Base-by-base conservation (phyloP, 192 early-diverging fungal genomes). In the Backusella australiensis region DNA sequence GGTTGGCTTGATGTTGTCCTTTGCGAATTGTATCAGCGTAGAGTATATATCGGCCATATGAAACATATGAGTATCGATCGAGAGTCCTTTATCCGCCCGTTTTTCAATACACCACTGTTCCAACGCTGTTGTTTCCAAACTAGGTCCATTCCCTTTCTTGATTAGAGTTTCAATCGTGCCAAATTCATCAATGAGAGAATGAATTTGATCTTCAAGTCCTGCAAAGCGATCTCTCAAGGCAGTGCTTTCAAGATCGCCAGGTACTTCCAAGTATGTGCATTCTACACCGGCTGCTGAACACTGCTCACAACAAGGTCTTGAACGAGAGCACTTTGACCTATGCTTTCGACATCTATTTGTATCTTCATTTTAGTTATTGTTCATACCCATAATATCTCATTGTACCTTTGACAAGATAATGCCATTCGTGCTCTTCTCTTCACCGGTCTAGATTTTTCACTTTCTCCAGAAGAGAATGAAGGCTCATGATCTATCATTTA, bases 191-290 rank as follows among this genome's bases (percentile, higher is more conserved):
- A 81, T 34, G 2, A 77, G 59, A 19, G 76, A 70, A 34, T 81
- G 76, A 34, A 81, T 81, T 12, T 81, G 80, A 53, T 81, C 73
- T 75, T 81, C 80, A 21, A 81, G 35, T 15, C 80, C 80, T 52
- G 80, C 76, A 75, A 81, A 81, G 1, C 80, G 72, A 56, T 77
- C 72, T 32, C 80, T 72, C n/a, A 81, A 63, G 11, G 80, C 80
- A 6, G 80, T 81, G n/a, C 80, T 81, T 72, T 81, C 80, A 11
- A 81, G 52, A 75, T 81, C 80, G 21, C 80, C 80, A n/a, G 80
- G 80, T 34, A 68, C 46, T 42, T 81, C 76, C 7, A 81, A 36
- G 21, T 81, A 81, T 35, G 42, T 73, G 68, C 80, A 81, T 26
- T 67, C 76, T 19, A 74, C 72, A 35, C 68, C 80, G 8, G 76